Conservation (phyloP, 2,329 filamentous ascomycete genomes). For the Fusarium sambucinum region DNA sequence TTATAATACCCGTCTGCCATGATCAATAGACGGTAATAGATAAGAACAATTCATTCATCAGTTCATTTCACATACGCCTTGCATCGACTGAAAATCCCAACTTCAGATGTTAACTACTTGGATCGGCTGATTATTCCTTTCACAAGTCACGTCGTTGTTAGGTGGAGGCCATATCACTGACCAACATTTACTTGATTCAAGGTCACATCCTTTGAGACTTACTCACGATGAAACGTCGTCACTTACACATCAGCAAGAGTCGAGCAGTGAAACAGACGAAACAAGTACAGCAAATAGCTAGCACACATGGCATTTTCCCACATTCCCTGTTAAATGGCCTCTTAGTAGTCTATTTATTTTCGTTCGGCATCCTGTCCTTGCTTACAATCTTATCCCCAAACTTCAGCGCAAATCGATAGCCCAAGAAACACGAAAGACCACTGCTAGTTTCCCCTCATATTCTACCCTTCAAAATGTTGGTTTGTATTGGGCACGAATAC, state of each 20-base stretch:
- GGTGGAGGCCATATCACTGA: neutral
- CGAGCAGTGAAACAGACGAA: neutral
- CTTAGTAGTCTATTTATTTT: fast-evolving
- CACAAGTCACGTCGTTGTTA: fast-evolving
- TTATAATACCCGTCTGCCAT: slow-evolving; percentile 8
- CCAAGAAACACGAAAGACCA: neutral
- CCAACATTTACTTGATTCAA: no score
- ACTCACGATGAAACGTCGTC: neutral
- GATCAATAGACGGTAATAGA: slow-evolving; percentile 16
- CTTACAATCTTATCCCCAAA: fast-evolving
- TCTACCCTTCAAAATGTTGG: neutral
- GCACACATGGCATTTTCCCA: fast-evolving
- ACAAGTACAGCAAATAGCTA: neutral
- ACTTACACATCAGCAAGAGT: neutral
- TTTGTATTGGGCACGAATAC: neutral
- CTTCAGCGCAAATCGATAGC: fast-evolving
- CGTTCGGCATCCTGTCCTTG: neutral
- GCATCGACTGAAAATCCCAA: neutral
- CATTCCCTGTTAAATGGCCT: fast-evolving
- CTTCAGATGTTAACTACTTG: fast-evolving
- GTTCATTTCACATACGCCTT: fast-evolving
- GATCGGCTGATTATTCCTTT: fast-evolving
- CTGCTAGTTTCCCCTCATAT: fast-evolving
- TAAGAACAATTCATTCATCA: neutral
- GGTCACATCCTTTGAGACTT: no score